Conservation (phyloP, 2,329 filamentous ascomycete genomes). For the Aspergillus tanneri region DNA sequence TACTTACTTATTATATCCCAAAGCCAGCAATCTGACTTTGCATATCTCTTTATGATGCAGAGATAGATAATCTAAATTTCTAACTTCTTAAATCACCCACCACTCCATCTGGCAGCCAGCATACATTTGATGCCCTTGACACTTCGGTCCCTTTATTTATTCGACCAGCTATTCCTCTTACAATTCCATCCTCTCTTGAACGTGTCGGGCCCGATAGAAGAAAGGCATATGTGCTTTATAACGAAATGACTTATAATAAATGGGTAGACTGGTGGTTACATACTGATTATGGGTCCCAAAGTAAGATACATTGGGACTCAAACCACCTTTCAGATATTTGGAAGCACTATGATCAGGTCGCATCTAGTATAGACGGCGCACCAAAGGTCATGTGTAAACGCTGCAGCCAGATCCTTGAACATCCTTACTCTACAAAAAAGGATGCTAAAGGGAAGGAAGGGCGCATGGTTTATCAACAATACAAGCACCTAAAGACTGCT, state of each 20-base stretch:
- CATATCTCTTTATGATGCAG: background rate
- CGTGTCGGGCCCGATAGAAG: background rate
- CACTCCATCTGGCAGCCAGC: background rate
- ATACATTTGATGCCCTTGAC: background rate
- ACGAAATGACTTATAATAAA: background rate
- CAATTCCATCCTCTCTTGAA: background rate
- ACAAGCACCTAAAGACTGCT: too few species aligned
- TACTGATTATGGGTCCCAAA: too few species aligned
- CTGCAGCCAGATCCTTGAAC: too few species aligned
- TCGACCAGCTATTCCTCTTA: background rate
- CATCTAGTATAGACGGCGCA: too few species aligned
- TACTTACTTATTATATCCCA: background rate
- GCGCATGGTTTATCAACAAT: too few species aligned
- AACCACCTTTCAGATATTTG: too few species aligned
- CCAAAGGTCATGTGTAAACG: too few species aligned
- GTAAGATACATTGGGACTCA: too few species aligned
- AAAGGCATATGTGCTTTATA: background rate
- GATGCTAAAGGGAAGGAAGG: too few species aligned
- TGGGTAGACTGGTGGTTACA: too few species aligned
- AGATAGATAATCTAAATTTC: background rate
- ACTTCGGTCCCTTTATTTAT: background rate
- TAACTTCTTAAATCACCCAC: background rate
- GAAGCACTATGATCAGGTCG: too few species aligned
- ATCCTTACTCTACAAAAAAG: too few species aligned
- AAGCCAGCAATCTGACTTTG: background rate